phyloP scores from a whole-genome alignment of 371 early-diverging fungal species.

The Rhizopus microsporus region DNA sequence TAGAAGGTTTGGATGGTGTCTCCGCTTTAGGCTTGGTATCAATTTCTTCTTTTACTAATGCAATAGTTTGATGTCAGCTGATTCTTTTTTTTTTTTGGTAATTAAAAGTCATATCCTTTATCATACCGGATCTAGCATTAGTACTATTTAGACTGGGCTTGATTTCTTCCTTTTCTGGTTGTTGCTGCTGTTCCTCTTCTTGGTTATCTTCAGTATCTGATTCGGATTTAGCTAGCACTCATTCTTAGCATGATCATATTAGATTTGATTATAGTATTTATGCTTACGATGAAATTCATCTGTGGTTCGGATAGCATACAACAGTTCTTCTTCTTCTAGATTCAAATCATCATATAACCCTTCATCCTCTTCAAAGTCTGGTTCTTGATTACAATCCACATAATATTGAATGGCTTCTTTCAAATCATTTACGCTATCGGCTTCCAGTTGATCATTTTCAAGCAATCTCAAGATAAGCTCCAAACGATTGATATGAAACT shows the following conservation, averaged over 20 bases:
- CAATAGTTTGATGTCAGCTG: too few species aligned
- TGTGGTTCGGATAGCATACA: constrained; percentile 58
- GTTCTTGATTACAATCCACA: constrained; percentile 85
- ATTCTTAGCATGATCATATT: not conserved
- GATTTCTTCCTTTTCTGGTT: constrained; percentile 17
- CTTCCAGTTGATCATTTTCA: constrained; percentile 87
- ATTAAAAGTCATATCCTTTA: too few species aligned
- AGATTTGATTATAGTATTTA: not conserved
- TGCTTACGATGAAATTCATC: constrained; percentile 50
- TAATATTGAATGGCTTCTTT: constrained; percentile 88
- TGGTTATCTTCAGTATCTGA: constrained; percentile 39
- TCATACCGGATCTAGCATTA: constrained; percentile 6
- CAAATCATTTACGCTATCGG: constrained; percentile 55
- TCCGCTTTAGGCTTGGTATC: constrained; percentile 15
- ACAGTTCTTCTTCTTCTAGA: constrained; percentile 87
- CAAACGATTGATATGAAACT: constrained; percentile 84
- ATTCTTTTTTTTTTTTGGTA: too few species aligned
- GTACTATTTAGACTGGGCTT: constrained; percentile 11
- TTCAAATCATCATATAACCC: constrained; percentile 91
- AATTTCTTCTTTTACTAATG: constrained; percentile 15
- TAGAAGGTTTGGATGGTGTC: constrained; percentile 20
- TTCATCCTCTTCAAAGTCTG: constrained; percentile 91
- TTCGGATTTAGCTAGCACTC: constrained; percentile 30
- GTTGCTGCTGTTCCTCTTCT: constrained; percentile 12
- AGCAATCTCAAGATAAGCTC: constrained; percentile 89